Conservation (phyloP, 176 grass and related monocot genomes). For the Carex kokanica region DNA sequence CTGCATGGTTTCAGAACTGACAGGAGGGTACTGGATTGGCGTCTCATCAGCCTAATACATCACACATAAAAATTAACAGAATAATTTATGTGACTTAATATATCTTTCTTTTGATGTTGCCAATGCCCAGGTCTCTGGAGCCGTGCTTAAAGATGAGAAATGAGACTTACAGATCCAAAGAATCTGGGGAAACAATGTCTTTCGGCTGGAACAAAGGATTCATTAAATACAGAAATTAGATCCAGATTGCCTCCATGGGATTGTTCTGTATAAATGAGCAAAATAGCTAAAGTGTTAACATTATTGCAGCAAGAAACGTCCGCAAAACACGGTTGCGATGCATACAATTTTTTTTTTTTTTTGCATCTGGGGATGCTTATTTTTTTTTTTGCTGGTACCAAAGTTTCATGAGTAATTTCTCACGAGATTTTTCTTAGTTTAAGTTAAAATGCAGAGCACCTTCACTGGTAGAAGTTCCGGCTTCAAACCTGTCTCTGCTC, state of each 20-base stretch:
- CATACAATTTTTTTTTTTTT: neutral
- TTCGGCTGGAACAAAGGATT: neutral
- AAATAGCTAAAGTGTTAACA: neutral
- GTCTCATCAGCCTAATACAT: no score
- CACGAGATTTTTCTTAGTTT: neutral
- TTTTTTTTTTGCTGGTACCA: neutral
- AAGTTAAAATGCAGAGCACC: neutral
- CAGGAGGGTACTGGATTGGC: neutral
- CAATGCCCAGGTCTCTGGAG: no score
- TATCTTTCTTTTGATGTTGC: neutral
- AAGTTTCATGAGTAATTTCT: neutral
- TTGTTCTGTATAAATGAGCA: neutral
- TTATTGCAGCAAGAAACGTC: neutral
- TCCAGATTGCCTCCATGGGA: neutral
- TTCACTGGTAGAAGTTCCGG: neutral
- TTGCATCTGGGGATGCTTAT: no score
- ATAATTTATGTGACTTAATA: neutral
- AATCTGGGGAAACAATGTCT: neutral
- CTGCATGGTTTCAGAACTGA: neutral
- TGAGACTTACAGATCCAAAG: neutral
- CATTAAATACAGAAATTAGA: neutral
- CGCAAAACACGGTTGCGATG: neutral
- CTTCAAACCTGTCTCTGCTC: neutral
- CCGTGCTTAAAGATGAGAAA: neutral
- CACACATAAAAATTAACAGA: neutral